Evolutionary conservation across 2,329 filamentous ascomycete species (phyloP), one percentile per base, ranked within the genome.

Genomic region (Colletotrichum limetticola): DNA sequence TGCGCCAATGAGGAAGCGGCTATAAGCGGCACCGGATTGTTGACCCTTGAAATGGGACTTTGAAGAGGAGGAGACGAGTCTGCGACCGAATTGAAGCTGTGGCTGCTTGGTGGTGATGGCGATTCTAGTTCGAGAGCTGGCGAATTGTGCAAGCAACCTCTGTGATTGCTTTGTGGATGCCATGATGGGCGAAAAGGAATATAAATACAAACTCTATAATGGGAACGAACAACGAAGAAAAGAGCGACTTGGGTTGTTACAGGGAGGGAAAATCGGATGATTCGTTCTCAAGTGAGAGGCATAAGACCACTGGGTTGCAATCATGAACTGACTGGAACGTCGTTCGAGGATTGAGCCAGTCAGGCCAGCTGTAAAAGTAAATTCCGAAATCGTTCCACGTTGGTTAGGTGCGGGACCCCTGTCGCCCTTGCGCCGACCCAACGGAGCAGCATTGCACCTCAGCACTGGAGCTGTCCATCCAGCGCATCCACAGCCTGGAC

Each of bases 1-100:
- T 49, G 82, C 83, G 61, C 81, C 80, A 76, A 83, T 71, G 6
- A 75, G 49, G 58, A 69, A 49, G 52, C 66, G 67, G 57, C 60
- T 74, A 53, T 35, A 60, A 32, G 62, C 37, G n/a, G 74, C 61
- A 35, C 66, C 37, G 14, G 69, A 59, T 56, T 67, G 63, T 14
- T 71, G 68, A 46, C 63, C 65, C 60, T 64, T 72, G 65, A 53
- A 75, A 16, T 70, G 58, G 46, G 72, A 72, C 46, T 73, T 69
- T 57, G 62, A 28, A 62, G 66, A 74, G 42, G 72, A 66, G 59
- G 74, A 75, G 60, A 53, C 58, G 63, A 74, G 65, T 60, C 74
- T 72, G 71, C 71, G 68, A 59, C 68, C 55, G 37, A 68, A 74
- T 63, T 66, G 71, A 22, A 66, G 59, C 53, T 53, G 60, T 30